These are phyloP conservation scores for Diaporthe sp. DNA, from an alignment of 2,329 filamentous ascomycete genomes.

Conservation along the genomic window DNA sequence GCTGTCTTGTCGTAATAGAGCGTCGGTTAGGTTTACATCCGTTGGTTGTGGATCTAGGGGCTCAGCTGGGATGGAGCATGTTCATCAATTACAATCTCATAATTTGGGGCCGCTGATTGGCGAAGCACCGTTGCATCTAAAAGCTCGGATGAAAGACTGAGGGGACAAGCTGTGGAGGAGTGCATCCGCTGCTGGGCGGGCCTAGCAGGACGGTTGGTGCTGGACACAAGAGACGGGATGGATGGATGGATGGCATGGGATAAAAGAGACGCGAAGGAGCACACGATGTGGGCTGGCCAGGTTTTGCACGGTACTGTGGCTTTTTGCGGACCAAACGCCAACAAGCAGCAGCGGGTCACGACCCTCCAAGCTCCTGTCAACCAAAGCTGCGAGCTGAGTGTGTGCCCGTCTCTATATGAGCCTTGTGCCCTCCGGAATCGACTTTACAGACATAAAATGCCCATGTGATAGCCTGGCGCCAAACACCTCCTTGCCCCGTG, in stretches of 20 bases:
- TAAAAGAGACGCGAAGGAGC: neutral
- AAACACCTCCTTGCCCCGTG: constrained; percentile 38
- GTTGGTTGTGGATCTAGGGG: neutral
- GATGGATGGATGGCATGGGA: neutral
- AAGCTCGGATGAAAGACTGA: constrained; percentile 9
- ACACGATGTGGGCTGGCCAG: neutral
- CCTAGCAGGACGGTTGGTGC: neutral
- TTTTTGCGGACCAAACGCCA: constrained; percentile 17
- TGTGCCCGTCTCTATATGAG: neutral
- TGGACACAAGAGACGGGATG: neutral
- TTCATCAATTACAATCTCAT: neutral
- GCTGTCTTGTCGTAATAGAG: constrained; percentile 2
- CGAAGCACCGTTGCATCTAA: neutral
- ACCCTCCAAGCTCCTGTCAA: neutral
- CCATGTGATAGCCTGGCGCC: constrained; percentile 38
- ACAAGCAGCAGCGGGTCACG: constrained; percentile 5
- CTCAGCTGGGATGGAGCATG: constrained; percentile 1
- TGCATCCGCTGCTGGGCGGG: neutral
- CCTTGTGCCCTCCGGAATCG: constrained; percentile 16
- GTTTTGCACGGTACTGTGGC: neutral
- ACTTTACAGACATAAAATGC: constrained; percentile 25
- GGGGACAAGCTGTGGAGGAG: neutral
- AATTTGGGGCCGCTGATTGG: constrained; percentile 7
- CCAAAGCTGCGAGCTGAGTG: constrained; percentile 3
- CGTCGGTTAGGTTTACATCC: constrained; percentile 1